Evolutionary conservation across 495 filamentous ascomycete species (phyloP), one percentile per base, ranked within the genome.

Genomic region (Lentithecium fluviatile): DNA sequence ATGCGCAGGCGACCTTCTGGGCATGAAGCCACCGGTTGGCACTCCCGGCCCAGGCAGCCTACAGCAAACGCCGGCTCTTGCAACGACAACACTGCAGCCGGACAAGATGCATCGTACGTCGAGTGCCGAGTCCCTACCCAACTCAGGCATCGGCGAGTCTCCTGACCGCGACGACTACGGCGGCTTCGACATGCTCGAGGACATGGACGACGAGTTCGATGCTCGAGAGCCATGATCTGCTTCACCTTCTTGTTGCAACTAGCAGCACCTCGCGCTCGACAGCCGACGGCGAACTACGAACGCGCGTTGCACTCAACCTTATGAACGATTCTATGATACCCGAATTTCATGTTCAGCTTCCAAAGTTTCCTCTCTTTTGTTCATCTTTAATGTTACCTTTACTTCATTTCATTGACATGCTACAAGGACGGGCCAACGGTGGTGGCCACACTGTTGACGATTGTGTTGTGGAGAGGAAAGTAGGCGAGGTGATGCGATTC

Each of bases 161-260:
- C 20, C 48, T 6, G 24, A 7, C 15, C 7, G 29, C 6, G 45
- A 49, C 21, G 45, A 58, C 26, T 46, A 46, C 20, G 15, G 53
- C 26, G 54, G 70, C 71, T 12, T 64, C 49, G 10, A 91, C 62
- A 64, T 85, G 80, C 12, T 76, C 65, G 19, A 91, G 70, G n/a
- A 85, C 74, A 13, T 72, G 70, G 13, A 78, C 68, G 13, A 77
- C 80, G 3, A 88, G 86, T 26, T 77, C 71, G 69, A 95, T 89
- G 45, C 87, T 83, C 40, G 15, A 20, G 3, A 43, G 40, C 13
- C 40, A n/a, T 43, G 40, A 20, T n/a, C 13, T 15, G 19, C 40
- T 5, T 43, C 13, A 6, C 36, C 40, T 43, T 43, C 40, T 3
- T 32, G 4, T 32, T 10, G 29, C 29, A 10, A 32, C 29, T 10